phyloP scores from a whole-genome alignment of 108 stramenopile genomes.

The Cylindrotheca fusiformis region DNA sequence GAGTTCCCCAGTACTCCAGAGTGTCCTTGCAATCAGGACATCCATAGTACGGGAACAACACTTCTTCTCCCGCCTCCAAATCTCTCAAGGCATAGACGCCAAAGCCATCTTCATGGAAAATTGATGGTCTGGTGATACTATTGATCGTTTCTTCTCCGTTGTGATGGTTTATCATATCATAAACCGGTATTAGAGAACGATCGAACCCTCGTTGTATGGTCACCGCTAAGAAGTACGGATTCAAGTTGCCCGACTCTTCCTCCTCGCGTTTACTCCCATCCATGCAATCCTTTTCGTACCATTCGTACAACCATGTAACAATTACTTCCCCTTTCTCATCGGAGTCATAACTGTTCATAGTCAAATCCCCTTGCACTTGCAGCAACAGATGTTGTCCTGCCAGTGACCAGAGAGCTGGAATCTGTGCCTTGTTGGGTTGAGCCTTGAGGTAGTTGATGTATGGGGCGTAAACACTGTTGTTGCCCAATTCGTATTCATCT shows the following conservation, averaged over 20 bases:
- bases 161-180: constrained; percentile 57
- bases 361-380: constrained; percentile 18
- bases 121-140: background rate
- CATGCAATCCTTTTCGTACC: background rate
- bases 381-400: constrained; percentile 37
- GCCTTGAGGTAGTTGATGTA: constrained; percentile 50
- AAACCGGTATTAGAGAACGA: constrained; percentile 45
- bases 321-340: background rate
- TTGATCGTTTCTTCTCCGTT: constrained; percentile 37
- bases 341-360: background rate
- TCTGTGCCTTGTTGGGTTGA: constrained; percentile 28
- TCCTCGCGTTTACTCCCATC: no score
- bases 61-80: constrained; percentile 5
- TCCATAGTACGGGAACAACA: constrained; percentile 8
- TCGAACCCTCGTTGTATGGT: constrained; percentile 19
- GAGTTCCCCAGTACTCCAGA: constrained; percentile 17
- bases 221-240: background rate
- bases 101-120: constrained; percentile 2
- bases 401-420: constrained; percentile 44
- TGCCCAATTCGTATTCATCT: background rate
- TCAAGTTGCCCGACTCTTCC: background rate
- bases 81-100: background rate
- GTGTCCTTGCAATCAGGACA: constrained; percentile 14
- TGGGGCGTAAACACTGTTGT: constrained; percentile 29
- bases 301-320: background rate